Conservation (phyloP, 169 alveolate genomes). For the Plasmodium fragile region DNA sequence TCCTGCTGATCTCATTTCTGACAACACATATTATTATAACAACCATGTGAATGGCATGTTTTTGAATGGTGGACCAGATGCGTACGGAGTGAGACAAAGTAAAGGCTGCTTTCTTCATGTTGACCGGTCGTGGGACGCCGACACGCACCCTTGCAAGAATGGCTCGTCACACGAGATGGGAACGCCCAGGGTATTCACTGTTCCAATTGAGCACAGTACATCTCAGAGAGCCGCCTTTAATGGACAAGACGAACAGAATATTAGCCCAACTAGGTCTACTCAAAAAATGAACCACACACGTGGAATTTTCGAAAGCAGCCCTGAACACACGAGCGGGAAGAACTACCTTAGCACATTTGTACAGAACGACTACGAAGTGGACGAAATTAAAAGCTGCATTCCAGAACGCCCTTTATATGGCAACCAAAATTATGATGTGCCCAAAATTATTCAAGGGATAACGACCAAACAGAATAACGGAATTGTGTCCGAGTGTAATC, state of each 20-base stretch:
- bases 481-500: constrained; percentile 47
- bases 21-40: neutral
- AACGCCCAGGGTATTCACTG: neutral
- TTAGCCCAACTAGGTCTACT: neutral
- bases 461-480: constrained; percentile 64
- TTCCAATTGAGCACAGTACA: neutral
- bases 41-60: neutral
- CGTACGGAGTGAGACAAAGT: neutral
- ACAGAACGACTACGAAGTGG: constrained; percentile 20
- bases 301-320: neutral
- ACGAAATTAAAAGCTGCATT: constrained; percentile 43
- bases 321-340: constrained; percentile 6
- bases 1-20: neutral
- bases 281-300: neutral
- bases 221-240: neutral
- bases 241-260: neutral
- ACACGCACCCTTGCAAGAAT: neutral
- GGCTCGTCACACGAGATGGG: neutral
- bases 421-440: constrained; percentile 39
- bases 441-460: constrained; percentile 61
- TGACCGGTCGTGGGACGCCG: neutral
- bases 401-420: constrained; percentile 54
- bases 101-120: neutral
- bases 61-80: neutral
- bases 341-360: constrained; percentile 19